phyloP scores from a whole-genome alignment of 352 stramenopile species.

The Globisporangium mamillatum region DNA sequence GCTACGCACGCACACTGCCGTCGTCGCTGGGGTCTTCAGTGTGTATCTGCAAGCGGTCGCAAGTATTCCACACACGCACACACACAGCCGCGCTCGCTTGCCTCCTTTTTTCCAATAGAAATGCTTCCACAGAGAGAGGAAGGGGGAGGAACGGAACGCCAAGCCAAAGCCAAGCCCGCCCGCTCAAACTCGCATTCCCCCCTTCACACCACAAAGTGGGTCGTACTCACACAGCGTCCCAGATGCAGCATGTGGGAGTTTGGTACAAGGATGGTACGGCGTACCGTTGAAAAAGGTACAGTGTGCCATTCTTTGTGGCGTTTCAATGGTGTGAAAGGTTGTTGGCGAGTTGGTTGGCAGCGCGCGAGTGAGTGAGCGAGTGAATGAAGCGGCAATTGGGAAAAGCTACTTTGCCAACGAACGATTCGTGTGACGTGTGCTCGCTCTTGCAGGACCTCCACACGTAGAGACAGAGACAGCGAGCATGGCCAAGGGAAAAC shows the following conservation, averaged over 20 bases:
- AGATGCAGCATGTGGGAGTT: not conserved
- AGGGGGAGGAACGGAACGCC: not conserved
- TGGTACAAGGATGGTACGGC: not conserved
- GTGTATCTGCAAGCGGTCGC: not conserved
- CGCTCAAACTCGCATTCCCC: not conserved
- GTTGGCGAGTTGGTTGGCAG: conserved; percentile 19
- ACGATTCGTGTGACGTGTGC: conserved; percentile 9
- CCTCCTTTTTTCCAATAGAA: not conserved
- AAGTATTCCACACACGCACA: not conserved
- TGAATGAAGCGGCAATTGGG: conserved; percentile 4
- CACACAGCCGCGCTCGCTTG: not conserved
- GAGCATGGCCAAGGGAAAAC: conserved; percentile 21
- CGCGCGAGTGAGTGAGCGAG: conserved; percentile 2
- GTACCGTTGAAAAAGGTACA: not conserved
- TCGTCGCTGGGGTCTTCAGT: not conserved
- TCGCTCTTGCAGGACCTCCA: not conserved
- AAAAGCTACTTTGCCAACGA: not conserved
- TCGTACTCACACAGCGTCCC: not conserved
- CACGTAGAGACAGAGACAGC: not conserved
- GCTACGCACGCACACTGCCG: not conserved
- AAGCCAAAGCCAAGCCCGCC: not conserved
- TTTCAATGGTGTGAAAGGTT: conserved; percentile 20
- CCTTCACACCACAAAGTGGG: not conserved
- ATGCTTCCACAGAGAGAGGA: not conserved
- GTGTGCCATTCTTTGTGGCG: not conserved